Evolutionary conservation across 2,329 filamentous ascomycete species (phyloP), one percentile per base, ranked within the genome.

Genomic region (Diaporthe nobilis): DNA sequence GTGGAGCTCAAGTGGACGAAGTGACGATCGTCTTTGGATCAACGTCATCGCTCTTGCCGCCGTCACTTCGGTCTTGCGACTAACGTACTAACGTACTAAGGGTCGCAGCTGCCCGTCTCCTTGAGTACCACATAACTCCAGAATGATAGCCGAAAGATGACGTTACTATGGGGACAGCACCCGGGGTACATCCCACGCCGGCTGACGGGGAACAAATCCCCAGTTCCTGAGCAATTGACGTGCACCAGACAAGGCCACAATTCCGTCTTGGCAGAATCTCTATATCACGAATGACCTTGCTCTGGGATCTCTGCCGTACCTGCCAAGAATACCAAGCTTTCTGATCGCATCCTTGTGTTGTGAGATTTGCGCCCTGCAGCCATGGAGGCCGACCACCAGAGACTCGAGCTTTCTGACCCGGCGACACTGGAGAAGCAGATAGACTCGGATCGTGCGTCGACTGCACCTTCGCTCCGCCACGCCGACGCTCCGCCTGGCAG

Each of bases 261-360:
- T 25, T 25, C 10, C 49, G 25, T 53, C 65, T 53, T 68, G 31
- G 65, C 65, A 68, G 7, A 9, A 28, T 39, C 1, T 42, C 17
- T 42, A 42, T 55, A 42, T 55, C n/a, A 28, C 65, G 9, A 3
- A 17, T 39, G 47, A 37, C 49, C 49, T 55, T 42, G 31, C 34
- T 39, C 34, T 20, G 2, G 7, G 25, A n/a, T 22, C 17, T 9
- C 5, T 42, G 22, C 17, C 2, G 6, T 42, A 5, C 47, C 47
- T 51, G 65, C 49, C 65, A 70, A 70, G 65, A 17, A 10, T 42
- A 55, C 49, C 65, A 70, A 70, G 65, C 49, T 70, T 55, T 70
- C 34, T 55, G 42, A 22, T 31, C 9, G n/a, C n/a, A 42, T 42
- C 31, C 22, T 7, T 3, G 5, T 4, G 2, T 9, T n/a, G 49